phyloP scores from a whole-genome alignment of 495 filamentous ascomycete species.

The Mycothermus thermophilus region DNA sequence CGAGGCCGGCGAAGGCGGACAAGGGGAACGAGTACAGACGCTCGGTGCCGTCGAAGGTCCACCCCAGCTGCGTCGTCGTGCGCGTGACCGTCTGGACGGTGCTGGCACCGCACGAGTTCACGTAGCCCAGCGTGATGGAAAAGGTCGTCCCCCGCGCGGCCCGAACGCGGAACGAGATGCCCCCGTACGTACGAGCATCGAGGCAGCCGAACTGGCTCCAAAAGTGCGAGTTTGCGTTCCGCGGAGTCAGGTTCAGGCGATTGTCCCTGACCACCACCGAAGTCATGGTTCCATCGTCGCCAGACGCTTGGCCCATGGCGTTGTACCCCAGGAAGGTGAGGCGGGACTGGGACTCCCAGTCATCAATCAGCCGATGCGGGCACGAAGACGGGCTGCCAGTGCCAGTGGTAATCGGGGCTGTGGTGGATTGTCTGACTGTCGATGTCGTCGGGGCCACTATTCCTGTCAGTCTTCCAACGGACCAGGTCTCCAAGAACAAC shows the following conservation, averaged over 20 bases:
- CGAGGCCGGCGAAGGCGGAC: slow-evolving; percentile 36
- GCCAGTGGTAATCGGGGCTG: slow-evolving; percentile 2
- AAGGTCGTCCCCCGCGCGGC: slow-evolving; percentile 43
- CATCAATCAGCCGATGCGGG: slow-evolving; percentile 41
- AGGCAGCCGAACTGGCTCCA: slow-evolving; percentile 45
- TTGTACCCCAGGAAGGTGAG: slow-evolving; percentile 54
- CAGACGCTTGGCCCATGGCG: slow-evolving; percentile 40
- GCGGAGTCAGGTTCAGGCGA: slow-evolving; percentile 40
- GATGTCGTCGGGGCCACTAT: slow-evolving; percentile 8
- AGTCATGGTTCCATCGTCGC: slow-evolving; percentile 47
- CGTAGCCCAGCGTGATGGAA: slow-evolving; percentile 34
- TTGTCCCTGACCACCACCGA: slow-evolving; percentile 38
- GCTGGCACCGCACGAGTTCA: slow-evolving; percentile 30
- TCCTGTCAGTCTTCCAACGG: neutral
- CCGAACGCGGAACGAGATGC: slow-evolving; percentile 44
- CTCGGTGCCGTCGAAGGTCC: slow-evolving; percentile 48
- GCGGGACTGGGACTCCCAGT: slow-evolving; percentile 50
- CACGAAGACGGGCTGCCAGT: slow-evolving; percentile 17
- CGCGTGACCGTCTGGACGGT: slow-evolving; percentile 22
- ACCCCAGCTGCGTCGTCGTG: slow-evolving; percentile 38
- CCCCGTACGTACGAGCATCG: slow-evolving; percentile 41
- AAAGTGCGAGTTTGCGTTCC: slow-evolving; percentile 38
- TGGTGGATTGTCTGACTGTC: slow-evolving; percentile 5
- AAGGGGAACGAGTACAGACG: slow-evolving; percentile 47
- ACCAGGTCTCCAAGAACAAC: neutral